A percentile compares a stretch with the other conserved stretches of the same genome.
Evolutionary conservation across 2,329 filamentous ascomycete species (phyloP).

Genomic region (Arthroderma sp.): DNA sequence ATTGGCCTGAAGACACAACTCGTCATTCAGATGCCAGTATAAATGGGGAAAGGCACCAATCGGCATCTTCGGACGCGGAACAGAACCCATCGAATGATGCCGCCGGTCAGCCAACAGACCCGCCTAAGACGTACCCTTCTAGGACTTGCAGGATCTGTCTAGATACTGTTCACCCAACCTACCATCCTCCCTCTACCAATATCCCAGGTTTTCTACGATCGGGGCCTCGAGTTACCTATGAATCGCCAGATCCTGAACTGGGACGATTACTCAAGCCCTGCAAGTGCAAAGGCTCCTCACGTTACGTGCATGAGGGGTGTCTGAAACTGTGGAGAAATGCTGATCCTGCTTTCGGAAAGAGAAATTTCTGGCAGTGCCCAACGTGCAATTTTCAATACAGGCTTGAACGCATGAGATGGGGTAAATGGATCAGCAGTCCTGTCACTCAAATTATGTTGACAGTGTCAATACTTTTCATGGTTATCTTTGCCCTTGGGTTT

Average conservation of each 20-base stretch:
- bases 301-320: conserved; percentile 89
- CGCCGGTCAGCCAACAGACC: conserved; percentile 14
- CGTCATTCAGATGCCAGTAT: too few relatives aligned
- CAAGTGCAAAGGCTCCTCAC: conserved; percentile 82
- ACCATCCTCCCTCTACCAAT: conserved; percentile 40
- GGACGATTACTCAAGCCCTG: conserved; percentile 79
- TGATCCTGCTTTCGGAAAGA: conserved; percentile 47
- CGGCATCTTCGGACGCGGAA: conserved; percentile 5
- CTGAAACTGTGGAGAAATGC: conserved; percentile 69
- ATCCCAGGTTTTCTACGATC: conserved; percentile 45
- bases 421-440: conserved; percentile 53
- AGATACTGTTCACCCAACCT: conserved; percentile 54
- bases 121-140: conserved; percentile 46
- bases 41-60: too few relatives aligned
- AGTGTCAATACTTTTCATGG: conserved; percentile 52
- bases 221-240: conserved; percentile 50
- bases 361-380: conserved; percentile 76
- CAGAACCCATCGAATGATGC: conserved; percentile 9
- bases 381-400: conserved; percentile 78
- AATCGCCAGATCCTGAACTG: conserved; percentile 58
- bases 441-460: conserved; percentile 59
- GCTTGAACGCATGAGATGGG: conserved; percentile 64
- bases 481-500: conserved; percentile 76
- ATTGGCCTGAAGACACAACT: too few relatives aligned
- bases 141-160: conserved; percentile 83